Evolutionary conservation across 2,329 filamentous ascomycete genomes (phyloP).

Genomic region (Exserohilum rostratum): DNA sequence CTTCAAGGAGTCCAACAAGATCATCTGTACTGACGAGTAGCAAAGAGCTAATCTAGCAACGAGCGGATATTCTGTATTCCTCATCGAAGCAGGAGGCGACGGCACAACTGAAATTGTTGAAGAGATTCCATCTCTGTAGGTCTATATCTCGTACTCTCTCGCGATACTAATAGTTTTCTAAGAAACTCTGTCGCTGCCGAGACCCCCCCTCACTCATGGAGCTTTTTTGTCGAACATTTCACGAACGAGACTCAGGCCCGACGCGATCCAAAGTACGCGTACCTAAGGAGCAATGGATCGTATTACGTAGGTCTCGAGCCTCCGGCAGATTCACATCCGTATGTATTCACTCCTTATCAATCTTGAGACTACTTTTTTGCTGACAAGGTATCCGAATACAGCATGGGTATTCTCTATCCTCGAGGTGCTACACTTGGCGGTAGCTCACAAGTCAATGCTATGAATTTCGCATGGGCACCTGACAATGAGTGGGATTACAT

Average conservation of each 20-base stretch:
- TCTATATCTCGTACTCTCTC: not conserved
- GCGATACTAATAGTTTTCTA: not conserved
- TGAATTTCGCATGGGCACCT: constrained; percentile 52
- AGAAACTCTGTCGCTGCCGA: not conserved
- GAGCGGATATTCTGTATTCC: not conserved
- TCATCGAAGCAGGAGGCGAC: not conserved
- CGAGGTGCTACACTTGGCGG: not conserved
- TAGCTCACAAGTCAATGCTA: not conserved
- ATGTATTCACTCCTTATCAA: not conserved
- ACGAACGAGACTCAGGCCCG: not conserved
- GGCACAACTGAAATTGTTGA: not conserved
- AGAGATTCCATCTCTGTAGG: not conserved
- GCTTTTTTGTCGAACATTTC: not conserved
- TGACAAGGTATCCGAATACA: not conserved
- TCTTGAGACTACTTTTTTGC: not conserved
- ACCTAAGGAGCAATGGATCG: not conserved
- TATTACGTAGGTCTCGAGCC: not conserved
- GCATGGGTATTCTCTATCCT: not conserved
- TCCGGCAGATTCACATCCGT: not conserved
- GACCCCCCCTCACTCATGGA: not conserved
- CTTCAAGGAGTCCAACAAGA: not conserved
- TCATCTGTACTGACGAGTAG: not conserved
- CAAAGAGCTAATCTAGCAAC: not conserved
- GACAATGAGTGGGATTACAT: constrained; percentile 66
- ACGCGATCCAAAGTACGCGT: not conserved